A percentile compares a stretch with the other conserved stretches of the same genome.
These are phyloP conservation scores for Phyllosticta citrichinensis DNA, from an alignment of 2,329 filamentous ascomycete genomes.

Conservation along the genomic window DNA sequence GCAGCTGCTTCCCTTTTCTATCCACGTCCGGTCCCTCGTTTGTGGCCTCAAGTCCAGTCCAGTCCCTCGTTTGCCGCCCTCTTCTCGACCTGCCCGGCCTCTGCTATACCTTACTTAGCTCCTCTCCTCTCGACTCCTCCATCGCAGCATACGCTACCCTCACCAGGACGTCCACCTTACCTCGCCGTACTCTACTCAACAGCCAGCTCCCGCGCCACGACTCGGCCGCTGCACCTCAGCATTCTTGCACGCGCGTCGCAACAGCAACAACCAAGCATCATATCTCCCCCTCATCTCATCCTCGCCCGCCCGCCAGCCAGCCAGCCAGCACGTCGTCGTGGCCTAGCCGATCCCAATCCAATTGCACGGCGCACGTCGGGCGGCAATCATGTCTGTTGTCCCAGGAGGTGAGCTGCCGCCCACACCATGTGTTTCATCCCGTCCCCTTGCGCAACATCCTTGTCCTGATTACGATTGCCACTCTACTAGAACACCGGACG, in stretches of 20 bases:
- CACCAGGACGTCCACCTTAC: neutral
- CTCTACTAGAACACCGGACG: constrained; percentile 25
- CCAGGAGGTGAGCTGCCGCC: constrained; percentile 19
- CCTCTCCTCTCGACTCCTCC: too few relatives aligned
- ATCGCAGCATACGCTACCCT: too few relatives aligned
- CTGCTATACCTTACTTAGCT: too few relatives aligned
- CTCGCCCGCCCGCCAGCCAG: neutral
- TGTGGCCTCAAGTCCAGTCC: too few relatives aligned
- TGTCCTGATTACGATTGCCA: constrained; percentile 17
- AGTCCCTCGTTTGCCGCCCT: too few relatives aligned
- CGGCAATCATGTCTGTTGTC: constrained; percentile 30
- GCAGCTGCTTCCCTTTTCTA: too few relatives aligned
- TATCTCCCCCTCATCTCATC: neutral
- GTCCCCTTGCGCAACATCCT: constrained; percentile 14
- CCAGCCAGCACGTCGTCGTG: neutral
- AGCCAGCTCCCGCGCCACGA: neutral
- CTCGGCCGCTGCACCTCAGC: neutral
- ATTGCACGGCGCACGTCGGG: constrained; percentile 11
- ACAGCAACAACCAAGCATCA: neutral
- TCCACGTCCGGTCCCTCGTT: too few relatives aligned
- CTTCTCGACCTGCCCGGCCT: too few relatives aligned
- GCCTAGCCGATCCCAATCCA: constrained; percentile 6
- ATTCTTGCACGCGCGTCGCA: neutral
- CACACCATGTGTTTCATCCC: constrained; percentile 8
- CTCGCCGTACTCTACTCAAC: neutral